phyloP scores from a whole-genome alignment of 1,284 basidiomycete genomes.

The Marasmius oreades region DNA sequence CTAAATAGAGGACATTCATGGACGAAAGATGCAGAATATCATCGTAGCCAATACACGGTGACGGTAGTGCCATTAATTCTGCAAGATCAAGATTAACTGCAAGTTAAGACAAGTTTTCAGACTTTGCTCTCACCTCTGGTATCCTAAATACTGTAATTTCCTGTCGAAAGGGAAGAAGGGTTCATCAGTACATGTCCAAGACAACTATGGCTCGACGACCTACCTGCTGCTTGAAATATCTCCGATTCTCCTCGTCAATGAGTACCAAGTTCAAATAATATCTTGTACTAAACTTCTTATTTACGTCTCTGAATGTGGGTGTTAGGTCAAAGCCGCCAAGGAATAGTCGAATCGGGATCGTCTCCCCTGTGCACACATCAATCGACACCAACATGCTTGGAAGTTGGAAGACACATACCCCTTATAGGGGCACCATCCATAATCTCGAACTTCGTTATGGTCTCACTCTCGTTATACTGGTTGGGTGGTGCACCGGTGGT shows the following conservation, averaged over 20 bases:
- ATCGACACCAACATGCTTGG: background rate
- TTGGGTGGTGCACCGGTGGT: slow-evolving; percentile 96
- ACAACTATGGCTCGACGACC: slow-evolving; percentile 11
- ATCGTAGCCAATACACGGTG: background rate
- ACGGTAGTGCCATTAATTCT: background rate
- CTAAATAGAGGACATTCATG: too few species aligned
- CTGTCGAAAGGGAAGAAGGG: slow-evolving; percentile 11
- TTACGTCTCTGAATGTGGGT: slow-evolving; percentile 97
- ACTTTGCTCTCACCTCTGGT: slow-evolving; percentile 27
- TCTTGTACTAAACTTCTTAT: slow-evolving; percentile 97
- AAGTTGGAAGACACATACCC: slow-evolving; percentile 42
- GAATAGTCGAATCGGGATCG: slow-evolving; percentile 97
- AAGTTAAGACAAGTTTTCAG: too few species aligned
- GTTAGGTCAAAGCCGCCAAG: slow-evolving; percentile 98
- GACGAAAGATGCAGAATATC: too few species aligned
- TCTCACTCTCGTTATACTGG: slow-evolving; percentile 98
- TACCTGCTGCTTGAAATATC: slow-evolving; percentile 92
- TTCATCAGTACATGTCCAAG: background rate
- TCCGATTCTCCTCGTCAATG: slow-evolving; percentile 95
- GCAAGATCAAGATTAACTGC: background rate
- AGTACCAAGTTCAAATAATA: slow-evolving; percentile 97
- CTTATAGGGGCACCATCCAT: slow-evolving; percentile 97
- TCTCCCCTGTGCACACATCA: slow-evolving; percentile 68
- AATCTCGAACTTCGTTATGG: slow-evolving; percentile 99
- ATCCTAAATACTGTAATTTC: slow-evolving; percentile 37